Conservation (phyloP, 2,329 filamentous ascomycete genomes). For the Colletotrichum orchidophilum region DNA sequence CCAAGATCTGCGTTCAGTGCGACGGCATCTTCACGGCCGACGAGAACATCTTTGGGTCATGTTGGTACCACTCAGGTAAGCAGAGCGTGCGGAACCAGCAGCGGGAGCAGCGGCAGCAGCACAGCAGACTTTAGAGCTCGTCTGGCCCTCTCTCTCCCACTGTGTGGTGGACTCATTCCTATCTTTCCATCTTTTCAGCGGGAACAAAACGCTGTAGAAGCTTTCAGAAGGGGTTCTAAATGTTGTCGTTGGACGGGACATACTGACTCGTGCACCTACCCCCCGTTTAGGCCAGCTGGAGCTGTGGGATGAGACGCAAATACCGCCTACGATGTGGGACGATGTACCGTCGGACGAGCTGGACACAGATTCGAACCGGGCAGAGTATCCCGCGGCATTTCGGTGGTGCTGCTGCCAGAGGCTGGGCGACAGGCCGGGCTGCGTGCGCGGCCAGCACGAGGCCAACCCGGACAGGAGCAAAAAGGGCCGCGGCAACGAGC, state of each 20-base stretch:
- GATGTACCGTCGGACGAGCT: slow-evolving; percentile 28
- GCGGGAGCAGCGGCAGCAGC: not conserved
- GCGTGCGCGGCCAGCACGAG: slow-evolving; percentile 29
- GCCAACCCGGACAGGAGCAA: slow-evolving; percentile 32
- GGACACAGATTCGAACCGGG: slow-evolving; percentile 31
- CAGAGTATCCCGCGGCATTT: slow-evolving; percentile 30
- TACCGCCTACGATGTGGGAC: slow-evolving; percentile 17
- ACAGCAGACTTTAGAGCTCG: not conserved
- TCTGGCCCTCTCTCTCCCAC: not conserved
- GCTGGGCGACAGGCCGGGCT: slow-evolving; percentile 22
- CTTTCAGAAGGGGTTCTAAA: not conserved
- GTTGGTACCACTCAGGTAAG: slow-evolving; percentile 33
- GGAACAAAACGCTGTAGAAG: not conserved
- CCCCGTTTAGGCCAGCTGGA: slow-evolving; percentile 27
- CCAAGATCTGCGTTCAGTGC: slow-evolving; percentile 33
- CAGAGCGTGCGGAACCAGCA: not conserved
- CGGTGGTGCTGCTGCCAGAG: slow-evolving; percentile 33
- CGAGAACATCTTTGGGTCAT: slow-evolving; percentile 28
- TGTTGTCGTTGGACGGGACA: not conserved
- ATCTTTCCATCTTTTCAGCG: not conserved
- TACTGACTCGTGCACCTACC: slow-evolving; percentile 4
- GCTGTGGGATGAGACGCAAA: slow-evolving; percentile 30
- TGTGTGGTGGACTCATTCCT: not conserved
- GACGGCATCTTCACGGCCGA: slow-evolving; percentile 33
- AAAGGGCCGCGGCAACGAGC: slow-evolving; percentile 31